phyloP scores from a whole-genome alignment of 2,329 filamentous ascomycete genomes.

The Ambrosiella beaveri region DNA sequence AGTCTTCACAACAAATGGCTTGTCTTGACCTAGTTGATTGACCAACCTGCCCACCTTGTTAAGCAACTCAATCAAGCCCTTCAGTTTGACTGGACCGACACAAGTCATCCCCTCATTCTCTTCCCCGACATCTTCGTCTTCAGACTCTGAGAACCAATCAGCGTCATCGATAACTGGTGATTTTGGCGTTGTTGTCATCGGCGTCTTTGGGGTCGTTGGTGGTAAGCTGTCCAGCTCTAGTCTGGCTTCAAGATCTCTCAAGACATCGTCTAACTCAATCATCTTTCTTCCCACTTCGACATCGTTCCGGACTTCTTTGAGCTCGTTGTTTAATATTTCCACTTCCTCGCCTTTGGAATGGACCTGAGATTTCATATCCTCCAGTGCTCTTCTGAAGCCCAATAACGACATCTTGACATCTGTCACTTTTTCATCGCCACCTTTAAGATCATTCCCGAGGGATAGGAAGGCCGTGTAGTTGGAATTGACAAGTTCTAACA shows the following conservation, averaged over 20 bases:
- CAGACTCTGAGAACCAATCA: constrained; percentile 18
- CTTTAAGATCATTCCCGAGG: constrained; percentile 62
- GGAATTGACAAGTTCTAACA: constrained; percentile 84
- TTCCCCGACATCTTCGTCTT: constrained; percentile 16
- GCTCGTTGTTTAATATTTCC: constrained; percentile 43
- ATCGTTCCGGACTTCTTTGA: constrained; percentile 42
- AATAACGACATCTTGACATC: constrained; percentile 75
- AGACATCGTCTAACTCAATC: constrained; percentile 47
- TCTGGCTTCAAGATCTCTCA: constrained; percentile 45
- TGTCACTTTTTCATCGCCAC: constrained; percentile 82
- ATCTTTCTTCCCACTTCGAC: constrained; percentile 46
- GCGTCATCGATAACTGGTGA: constrained; percentile 13
- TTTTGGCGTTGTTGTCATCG: constrained; percentile 15
- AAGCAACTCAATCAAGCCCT: constrained; percentile 25
- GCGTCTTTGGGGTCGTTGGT: constrained; percentile 15
- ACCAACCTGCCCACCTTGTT: constrained; percentile 29
- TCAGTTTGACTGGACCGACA: constrained; percentile 19
- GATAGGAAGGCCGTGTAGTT: constrained; percentile 88
- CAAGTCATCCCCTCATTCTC: constrained; percentile 24
- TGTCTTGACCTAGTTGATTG: constrained; percentile 29
- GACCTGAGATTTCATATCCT: constrained; percentile 53
- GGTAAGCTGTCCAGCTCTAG: constrained; percentile 34
- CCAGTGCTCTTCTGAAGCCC: constrained; percentile 68
- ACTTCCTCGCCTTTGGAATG: constrained; percentile 46
- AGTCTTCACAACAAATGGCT: constrained; percentile 33